These are phyloP conservation scores for Sphenostylis stenocarpa DNA, from an alignment of 306 rosid genomes.

Conservation along the genomic window DNA sequence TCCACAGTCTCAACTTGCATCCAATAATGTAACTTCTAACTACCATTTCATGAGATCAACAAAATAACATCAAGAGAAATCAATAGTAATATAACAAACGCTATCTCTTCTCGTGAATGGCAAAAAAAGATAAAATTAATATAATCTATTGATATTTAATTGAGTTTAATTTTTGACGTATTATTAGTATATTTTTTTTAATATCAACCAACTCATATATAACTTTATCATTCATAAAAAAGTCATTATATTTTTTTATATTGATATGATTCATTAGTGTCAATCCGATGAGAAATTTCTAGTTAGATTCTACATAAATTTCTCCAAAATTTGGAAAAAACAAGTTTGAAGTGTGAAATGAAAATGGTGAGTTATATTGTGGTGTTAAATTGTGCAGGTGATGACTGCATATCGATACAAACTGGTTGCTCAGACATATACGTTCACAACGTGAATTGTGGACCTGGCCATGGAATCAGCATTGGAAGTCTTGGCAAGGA, in stretches of 20 bases:
- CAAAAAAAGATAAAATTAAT: background rate
- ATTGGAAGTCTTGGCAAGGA: slow-evolving; percentile 74
- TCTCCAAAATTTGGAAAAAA: background rate
- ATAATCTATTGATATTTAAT: background rate
- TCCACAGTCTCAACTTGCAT: background rate
- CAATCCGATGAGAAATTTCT: no score
- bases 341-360: background rate
- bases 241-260: no score
- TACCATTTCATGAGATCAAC: background rate
- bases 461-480: slow-evolving; percentile 75
- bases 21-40: background rate
- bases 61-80: background rate
- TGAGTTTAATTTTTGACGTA: background rate
- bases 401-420: slow-evolving; percentile 76
- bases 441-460: slow-evolving; percentile 66
- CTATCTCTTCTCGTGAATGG: background rate
- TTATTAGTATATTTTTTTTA: no score
- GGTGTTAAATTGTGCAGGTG: slow-evolving; percentile 46
- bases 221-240: no score
- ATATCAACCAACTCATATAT: no score
- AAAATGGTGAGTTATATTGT: background rate
- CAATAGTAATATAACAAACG: background rate
- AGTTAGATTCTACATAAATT: no score
- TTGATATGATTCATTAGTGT: no score
- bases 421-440: slow-evolving; percentile 67